phyloP scores from a whole-genome alignment of 108 stramenopile species.

The Skeletonema tropicum region DNA sequence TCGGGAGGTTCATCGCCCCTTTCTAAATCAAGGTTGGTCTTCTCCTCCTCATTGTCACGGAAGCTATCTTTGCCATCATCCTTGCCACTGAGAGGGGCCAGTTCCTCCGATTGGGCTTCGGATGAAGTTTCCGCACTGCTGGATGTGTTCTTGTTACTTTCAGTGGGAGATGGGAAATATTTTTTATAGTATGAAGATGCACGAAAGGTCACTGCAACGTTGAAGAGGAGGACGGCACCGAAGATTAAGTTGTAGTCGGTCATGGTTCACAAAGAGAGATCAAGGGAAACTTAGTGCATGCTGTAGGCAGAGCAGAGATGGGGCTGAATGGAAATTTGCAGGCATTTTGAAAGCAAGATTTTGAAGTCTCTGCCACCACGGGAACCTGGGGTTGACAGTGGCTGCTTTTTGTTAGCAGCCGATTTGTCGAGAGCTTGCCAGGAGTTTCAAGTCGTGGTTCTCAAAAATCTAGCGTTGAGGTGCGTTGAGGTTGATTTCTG shows the following conservation, averaged over 20 bases:
- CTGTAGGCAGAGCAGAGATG: no score
- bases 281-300: no score
- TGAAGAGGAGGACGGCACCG: conserved; percentile 59
- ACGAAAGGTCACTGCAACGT: conserved; percentile 73
- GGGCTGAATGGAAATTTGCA: no score
- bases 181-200: conserved; percentile 72
- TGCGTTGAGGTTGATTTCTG: no score
- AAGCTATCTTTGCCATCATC: conserved; percentile 8
- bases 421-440: no score
- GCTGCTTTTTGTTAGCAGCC: no score
- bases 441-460: no score
- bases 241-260: conserved; percentile 73
- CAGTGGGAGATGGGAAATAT: conserved; percentile 28
- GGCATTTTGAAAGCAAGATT: no score
- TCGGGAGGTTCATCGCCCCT: background rate
- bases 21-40: background rate
- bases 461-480: no score
- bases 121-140: conserved; percentile 9
- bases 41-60: conserved; percentile 12
- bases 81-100: conserved; percentile 14
- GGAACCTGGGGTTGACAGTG: no score
- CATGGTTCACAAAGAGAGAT: conserved; percentile 34
- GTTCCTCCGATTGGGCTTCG: conserved; percentile 21
- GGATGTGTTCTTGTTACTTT: conserved; percentile 5
- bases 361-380: no score